Conservation (phyloP, 2,329 filamentous ascomycete genomes). For the Zalaria sp. region DNA sequence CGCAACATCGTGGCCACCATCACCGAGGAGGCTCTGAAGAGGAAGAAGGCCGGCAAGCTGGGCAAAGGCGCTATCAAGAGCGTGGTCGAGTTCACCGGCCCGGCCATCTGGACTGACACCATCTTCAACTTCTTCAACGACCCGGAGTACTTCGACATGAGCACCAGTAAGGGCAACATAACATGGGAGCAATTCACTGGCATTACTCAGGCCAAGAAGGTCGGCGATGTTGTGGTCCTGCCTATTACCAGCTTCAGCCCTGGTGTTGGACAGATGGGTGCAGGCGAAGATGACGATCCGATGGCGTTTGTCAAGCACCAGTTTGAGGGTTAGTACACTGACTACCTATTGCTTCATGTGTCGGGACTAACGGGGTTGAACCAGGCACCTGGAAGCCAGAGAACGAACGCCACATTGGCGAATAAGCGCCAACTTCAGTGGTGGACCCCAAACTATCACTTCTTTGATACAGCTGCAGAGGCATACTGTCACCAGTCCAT, state of each 20-base stretch:
- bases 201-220: slow-evolving; percentile 67
- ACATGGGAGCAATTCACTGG: slow-evolving; percentile 82
- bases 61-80: slow-evolving; percentile 48
- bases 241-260: slow-evolving; percentile 97
- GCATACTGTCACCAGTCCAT: too few relatives aligned
- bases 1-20: slow-evolving; percentile 78
- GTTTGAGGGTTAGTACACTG: slow-evolving; percentile 61
- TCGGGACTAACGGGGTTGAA: background rate
- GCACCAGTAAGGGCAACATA: slow-evolving; percentile 54
- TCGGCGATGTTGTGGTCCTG: slow-evolving; percentile 84
- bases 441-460: background rate
- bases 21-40: slow-evolving; percentile 63
- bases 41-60: slow-evolving; percentile 55
- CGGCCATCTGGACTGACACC: slow-evolving; percentile 84
- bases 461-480: too few relatives aligned
- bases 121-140: slow-evolving; percentile 94
- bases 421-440: slow-evolving; percentile 3
- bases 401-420: slow-evolving; percentile 53
- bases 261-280: slow-evolving; percentile 84
- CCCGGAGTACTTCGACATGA: slow-evolving; percentile 71
- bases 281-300: slow-evolving; percentile 74
- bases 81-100: slow-evolving; percentile 88
- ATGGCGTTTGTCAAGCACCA: slow-evolving; percentile 97
- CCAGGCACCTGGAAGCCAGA: slow-evolving; percentile 66
- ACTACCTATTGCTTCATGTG: background rate